Base-by-base conservation (phyloP, 805 yeast species). In the Ogataea sp. region DNA sequence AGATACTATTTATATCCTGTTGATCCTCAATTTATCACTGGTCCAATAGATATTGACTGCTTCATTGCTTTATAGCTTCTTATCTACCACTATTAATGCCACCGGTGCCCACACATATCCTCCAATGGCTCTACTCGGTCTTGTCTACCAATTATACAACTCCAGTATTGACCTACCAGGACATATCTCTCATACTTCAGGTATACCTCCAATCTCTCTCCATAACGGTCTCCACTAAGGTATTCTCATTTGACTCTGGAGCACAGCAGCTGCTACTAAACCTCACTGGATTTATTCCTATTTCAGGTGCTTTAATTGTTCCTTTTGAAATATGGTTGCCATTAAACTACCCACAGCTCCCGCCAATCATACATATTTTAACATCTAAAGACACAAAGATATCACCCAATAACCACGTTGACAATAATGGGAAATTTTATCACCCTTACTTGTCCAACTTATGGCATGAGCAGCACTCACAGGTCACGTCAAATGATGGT, bases 291-390 rank as follows among this genome's bases (percentile, higher is more conserved):
- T 60, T 69, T 0, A 47, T 80, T 4, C 69, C 70, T 55, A 59
- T 32, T 14, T n/a, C 35, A 20, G 4, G 17, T n/a, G 24, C 24
- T 8, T 11, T 49, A 48, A 13, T 55, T 24, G 39, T 29, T 14
- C 89, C 88, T 0, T 50, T 87, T 11, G 78, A 77, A 39, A 56
- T 88, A 4, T 87, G 95, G 95, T 51, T 89, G 5, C 95, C 95
- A 0, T 68, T 70, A 21, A 64, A 67, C 20, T 88, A 83, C 47
- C 96, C 96, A 0, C 48, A 51, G n/a, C 65, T 61, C 3, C 69
- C 80, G 1, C 97, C 97, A 0, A 49, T 76, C n/a, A 70, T 77
- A 1, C 83, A 67, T 51, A 73, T 88, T 17, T 78, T 81, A 2
- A 69, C 77, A 23, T 11, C 26, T n/a, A 63, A 62, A 27, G 52